Conservation (phyloP, 306 rosid species). For the Dicorynia guianensis region DNA sequence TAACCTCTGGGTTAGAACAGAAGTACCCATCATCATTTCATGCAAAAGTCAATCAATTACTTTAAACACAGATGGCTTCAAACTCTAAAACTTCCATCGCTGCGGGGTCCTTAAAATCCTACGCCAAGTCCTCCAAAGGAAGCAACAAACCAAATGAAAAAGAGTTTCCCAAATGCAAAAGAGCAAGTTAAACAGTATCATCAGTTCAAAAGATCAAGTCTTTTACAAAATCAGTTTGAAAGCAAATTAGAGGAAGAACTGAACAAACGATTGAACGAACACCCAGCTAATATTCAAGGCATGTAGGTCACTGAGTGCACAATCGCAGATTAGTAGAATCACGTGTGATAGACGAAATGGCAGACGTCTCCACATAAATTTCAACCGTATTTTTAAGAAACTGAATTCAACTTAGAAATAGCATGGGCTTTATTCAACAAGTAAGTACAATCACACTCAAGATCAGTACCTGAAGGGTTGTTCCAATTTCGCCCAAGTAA, state of each 20-base stretch:
- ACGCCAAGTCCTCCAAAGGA: neutral
- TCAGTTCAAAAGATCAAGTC: neutral
- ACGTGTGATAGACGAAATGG: neutral
- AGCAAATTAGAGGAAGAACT: slow-evolving; percentile 11
- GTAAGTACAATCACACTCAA: too few species aligned
- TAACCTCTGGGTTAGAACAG: slow-evolving; percentile 2
- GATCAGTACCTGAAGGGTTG: slow-evolving; percentile 1
- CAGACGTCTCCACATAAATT: neutral
- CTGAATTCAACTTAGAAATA: slow-evolving; percentile 7
- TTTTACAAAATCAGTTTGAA: neutral
- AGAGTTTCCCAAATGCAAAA: neutral
- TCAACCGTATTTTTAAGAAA: neutral
- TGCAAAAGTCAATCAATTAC: slow-evolving; percentile 9
- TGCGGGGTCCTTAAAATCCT: neutral
- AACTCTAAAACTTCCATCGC: slow-evolving; percentile 1
- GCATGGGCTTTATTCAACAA: neutral
- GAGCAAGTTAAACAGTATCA: neutral
- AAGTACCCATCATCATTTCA: slow-evolving; percentile 35
- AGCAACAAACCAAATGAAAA: neutral
- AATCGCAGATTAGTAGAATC: too few species aligned
- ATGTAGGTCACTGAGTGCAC: too few species aligned
- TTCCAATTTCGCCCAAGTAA: too few species aligned
- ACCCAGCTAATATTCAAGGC: too few species aligned
- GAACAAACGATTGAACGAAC: neutral
- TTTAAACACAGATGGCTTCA: neutral